A percentile compares a stretch with the other conserved stretches of the same genome.
Evolutionary conservation across 2,329 filamentous ascomycete species (phyloP).

Genomic region (Didymosphaeria variabile): DNA sequence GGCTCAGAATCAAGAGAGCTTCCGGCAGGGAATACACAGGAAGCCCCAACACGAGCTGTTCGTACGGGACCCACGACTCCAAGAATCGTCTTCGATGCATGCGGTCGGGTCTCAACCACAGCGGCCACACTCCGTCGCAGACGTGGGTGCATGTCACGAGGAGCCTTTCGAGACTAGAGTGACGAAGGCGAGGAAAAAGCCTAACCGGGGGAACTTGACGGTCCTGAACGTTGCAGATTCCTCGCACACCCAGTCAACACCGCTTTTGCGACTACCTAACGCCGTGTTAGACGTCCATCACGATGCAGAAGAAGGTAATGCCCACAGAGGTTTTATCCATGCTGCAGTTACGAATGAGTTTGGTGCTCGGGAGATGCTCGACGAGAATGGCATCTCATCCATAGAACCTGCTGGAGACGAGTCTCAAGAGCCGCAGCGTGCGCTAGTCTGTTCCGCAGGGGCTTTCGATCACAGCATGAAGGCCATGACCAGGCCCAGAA

Average conservation of each 20-base stretch:
- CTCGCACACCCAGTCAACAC: neutral
- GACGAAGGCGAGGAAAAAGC: constrained; percentile 29
- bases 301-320: neutral
- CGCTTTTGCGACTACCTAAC: neutral
- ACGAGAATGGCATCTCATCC: constrained; percentile 17
- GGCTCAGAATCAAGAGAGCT: neutral
- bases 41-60: constrained; percentile 13
- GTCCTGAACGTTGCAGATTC: constrained; percentile 13
- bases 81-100: neutral
- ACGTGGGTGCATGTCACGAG: too few relatives aligned
- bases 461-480: constrained; percentile 12
- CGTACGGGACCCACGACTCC: constrained; percentile 10
- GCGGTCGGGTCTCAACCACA: neutral
- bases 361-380: neutral
- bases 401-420: constrained; percentile 15
- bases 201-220: constrained; percentile 29
- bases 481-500: neutral
- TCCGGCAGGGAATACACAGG: constrained; percentile 24
- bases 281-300: neutral
- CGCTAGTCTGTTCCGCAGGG: neutral
- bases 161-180: neutral
- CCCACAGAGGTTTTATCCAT: constrained; percentile 11
- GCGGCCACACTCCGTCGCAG: neutral
- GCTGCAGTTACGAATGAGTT: constrained; percentile 17
- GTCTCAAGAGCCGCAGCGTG: constrained; percentile 25